Percentiles rank a stretch among this genome's conserved stretches.
Conservation (phyloP, 495 filamentous ascomycete genomes). For the Podospora australis region DNA sequence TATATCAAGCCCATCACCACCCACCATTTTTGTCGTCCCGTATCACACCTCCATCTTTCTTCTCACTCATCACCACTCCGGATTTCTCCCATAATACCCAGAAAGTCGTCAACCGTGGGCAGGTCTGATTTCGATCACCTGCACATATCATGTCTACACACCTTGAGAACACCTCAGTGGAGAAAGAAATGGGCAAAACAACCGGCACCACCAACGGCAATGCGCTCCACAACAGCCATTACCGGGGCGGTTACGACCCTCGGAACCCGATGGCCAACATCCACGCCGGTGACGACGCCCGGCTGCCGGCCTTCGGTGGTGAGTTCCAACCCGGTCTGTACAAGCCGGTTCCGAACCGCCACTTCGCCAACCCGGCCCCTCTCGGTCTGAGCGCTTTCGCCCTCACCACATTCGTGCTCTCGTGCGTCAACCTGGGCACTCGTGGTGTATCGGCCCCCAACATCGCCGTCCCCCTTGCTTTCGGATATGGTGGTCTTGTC, state of each 20-base stretch:
- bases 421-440: slow-evolving; percentile 70
- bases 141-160: too few species aligned
- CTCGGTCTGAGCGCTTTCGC: slow-evolving; percentile 87
- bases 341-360: slow-evolving; percentile 65
- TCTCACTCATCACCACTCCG: too few species aligned
- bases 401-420: slow-evolving; percentile 90
- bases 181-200: slow-evolving; percentile 29
- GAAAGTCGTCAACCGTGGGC: too few species aligned
- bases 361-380: slow-evolving; percentile 84
- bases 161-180: too few species aligned
- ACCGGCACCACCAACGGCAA: slow-evolving; percentile 23
- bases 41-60: not conserved
- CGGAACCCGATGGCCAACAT: slow-evolving; percentile 66
- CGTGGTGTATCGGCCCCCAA: slow-evolving; percentile 55
- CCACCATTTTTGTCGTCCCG: not conserved
- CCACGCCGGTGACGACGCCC: slow-evolving; percentile 53
- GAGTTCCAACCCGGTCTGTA: slow-evolving; percentile 95
- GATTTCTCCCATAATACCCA: too few species aligned
- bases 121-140: too few species aligned
- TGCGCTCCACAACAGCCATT: slow-evolving; percentile 13
- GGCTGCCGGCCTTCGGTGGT: slow-evolving; percentile 83
- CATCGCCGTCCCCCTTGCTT: slow-evolving; percentile 64
- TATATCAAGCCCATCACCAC: slow-evolving; percentile 13
- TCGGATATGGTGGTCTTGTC: slow-evolving; percentile 80
- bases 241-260: slow-evolving; percentile 43